Conservation (phyloP, 2,329 filamentous ascomycete genomes). For the Beauveria asiatica region DNA sequence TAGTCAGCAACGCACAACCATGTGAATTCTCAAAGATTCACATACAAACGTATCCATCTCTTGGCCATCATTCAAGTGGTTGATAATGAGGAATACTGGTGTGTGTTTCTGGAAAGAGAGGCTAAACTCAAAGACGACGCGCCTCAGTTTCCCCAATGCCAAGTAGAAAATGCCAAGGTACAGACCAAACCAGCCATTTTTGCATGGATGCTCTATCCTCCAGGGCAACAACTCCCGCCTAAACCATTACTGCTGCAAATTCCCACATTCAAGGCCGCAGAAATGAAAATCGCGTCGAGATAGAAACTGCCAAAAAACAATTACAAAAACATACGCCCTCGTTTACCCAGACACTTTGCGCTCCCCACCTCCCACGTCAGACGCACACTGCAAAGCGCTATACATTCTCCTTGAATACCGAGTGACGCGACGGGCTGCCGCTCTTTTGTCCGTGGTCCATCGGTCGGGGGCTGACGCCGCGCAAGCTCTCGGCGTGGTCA, state of each 20-base stretch:
- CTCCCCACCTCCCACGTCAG: conserved; percentile 4
- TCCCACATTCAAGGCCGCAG: background rate
- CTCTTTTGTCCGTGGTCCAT: conserved; percentile 39
- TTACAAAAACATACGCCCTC: background rate
- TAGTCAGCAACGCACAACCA: background rate
- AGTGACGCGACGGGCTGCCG: conserved; percentile 33
- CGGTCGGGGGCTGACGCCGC: conserved; percentile 71
- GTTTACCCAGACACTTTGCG: background rate
- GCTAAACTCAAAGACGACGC: too few relatives aligned
- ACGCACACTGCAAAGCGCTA: conserved; percentile 22
- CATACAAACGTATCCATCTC: background rate
- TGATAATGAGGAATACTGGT: background rate
- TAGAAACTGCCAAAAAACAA: background rate
- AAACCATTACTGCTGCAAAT: background rate
- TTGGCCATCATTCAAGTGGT: background rate
- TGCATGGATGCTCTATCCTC: background rate
- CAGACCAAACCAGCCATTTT: background rate
- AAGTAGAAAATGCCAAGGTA: too few relatives aligned
- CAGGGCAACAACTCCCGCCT: background rate
- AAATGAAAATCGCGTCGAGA: background rate
- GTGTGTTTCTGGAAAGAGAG: background rate
- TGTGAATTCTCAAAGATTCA: background rate
- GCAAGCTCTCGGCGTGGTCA: conserved; percentile 48
- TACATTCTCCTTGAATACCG: conserved; percentile 62
- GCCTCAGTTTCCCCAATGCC: background rate